Conservation (phyloP, 768 basidiomycete genomes). For the Podaxis sp. region DNA sequence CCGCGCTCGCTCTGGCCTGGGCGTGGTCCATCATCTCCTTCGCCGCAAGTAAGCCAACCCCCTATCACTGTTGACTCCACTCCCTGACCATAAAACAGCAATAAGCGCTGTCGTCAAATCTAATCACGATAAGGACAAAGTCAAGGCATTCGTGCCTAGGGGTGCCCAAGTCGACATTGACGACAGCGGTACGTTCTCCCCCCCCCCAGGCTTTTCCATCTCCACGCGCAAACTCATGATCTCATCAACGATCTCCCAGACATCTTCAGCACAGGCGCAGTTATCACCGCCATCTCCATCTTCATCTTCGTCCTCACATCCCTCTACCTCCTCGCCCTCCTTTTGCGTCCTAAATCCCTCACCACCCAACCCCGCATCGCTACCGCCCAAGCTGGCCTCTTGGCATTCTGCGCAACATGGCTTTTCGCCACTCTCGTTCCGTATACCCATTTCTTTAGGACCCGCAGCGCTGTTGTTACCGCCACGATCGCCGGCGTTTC, state of each 20-base stretch:
- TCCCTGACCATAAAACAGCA: constrained; percentile 8
- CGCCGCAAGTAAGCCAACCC: constrained; percentile 13
- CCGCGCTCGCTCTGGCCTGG: constrained; percentile 24
- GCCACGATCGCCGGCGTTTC: constrained; percentile 28
- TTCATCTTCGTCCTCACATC: constrained; percentile 16
- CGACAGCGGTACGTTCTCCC: constrained; percentile 14
- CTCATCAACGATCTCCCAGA: constrained; percentile 13
- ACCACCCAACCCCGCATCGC: constrained; percentile 15
- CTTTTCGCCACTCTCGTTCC: constrained; percentile 41
- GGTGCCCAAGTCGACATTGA: constrained; percentile 16
- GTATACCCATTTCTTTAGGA: constrained; percentile 39
- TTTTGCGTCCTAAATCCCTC: constrained; percentile 14
- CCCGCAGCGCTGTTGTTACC: constrained; percentile 29
- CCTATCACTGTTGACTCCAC: not conserved
- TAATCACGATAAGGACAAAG: constrained; percentile 14
- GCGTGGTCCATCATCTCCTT: constrained; percentile 23
- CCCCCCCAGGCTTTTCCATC: not conserved
- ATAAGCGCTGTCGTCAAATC: constrained; percentile 23
- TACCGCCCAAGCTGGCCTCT: constrained; percentile 26
- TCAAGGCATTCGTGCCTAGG: constrained; percentile 16
- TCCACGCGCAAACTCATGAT: not conserved
- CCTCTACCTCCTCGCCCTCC: constrained; percentile 12
- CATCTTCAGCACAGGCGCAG: constrained; percentile 17
- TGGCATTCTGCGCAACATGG: constrained; percentile 38
- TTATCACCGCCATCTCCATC: constrained; percentile 15